phyloP scores from a whole-genome alignment of 192 early-diverging fungal genomes.

The Phlyctochytrium planicorne region DNA sequence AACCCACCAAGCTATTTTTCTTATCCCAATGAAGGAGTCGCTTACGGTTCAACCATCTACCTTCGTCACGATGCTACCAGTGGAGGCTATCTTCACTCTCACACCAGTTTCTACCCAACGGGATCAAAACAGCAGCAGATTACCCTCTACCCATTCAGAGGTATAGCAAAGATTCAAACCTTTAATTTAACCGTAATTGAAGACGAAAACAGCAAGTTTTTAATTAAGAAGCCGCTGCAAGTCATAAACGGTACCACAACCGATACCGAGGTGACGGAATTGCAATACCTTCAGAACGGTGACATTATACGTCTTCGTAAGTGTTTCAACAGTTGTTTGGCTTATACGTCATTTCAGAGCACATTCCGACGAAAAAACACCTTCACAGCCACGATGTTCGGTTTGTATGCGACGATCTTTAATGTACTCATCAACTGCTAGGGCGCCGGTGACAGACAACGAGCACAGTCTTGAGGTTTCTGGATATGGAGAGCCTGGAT shows the following conservation, averaged over 20 bases:
- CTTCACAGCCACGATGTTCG: slow-evolving; percentile 49
- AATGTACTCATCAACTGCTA: slow-evolving; percentile 5
- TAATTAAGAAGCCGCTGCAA: slow-evolving; percentile 49
- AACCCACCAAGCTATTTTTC: background rate
- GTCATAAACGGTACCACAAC: slow-evolving; percentile 28
- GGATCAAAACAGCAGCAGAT: slow-evolving; percentile 77
- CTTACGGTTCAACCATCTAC: slow-evolving; percentile 59
- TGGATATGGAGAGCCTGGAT: slow-evolving; percentile 53
- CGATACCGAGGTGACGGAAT: slow-evolving; percentile 21
- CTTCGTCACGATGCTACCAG: slow-evolving; percentile 68
- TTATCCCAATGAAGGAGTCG: slow-evolving; percentile 48
- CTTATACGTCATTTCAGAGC: too few relatives aligned
- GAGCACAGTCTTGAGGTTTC: slow-evolving; percentile 52
- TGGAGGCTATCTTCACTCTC: slow-evolving; percentile 79
- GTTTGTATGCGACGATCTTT: too few relatives aligned
- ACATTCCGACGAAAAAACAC: slow-evolving; percentile 39
- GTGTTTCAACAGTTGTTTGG: too few relatives aligned
- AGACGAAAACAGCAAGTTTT: slow-evolving; percentile 79
- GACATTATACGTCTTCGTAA: slow-evolving; percentile 72
- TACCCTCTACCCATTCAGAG: slow-evolving; percentile 52
- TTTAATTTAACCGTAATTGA: background rate
- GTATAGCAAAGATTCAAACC: slow-evolving; percentile 10
- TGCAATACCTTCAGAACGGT: slow-evolving; percentile 53
- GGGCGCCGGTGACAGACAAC: slow-evolving; percentile 41
- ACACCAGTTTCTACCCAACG: slow-evolving; percentile 59